phyloP scores from a whole-genome alignment of 2,329 filamentous ascomycete species.

The Coniochaeta ligniaria region DNA sequence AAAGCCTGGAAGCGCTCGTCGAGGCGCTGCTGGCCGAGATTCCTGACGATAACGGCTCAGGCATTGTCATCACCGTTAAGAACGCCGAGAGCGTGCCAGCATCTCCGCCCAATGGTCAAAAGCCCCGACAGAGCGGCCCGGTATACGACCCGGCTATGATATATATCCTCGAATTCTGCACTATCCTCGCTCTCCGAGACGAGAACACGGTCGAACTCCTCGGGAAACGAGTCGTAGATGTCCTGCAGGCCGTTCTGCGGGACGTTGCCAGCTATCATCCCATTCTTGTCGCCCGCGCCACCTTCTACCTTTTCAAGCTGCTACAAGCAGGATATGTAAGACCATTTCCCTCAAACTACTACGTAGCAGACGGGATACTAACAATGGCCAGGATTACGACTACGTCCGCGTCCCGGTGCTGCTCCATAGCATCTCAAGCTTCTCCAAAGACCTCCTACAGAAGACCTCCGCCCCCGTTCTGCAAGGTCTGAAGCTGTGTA shows the following conservation, averaged over 20 bases:
- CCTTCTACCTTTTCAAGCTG: conserved; percentile 80
- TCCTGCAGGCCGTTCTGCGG: conserved; percentile 73
- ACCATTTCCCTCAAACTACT: conserved; percentile 9
- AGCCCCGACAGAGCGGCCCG: conserved; percentile 43
- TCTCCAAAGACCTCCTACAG: conserved; percentile 69
- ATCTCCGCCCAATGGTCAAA: conserved; percentile 52
- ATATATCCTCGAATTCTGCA: conserved; percentile 88
- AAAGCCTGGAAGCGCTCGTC: conserved; percentile 43
- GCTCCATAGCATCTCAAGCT: conserved; percentile 83
- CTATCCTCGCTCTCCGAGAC: conserved; percentile 71
- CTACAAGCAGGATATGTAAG: conserved; percentile 80
- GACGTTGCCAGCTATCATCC: conserved; percentile 74
- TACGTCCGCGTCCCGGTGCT: conserved; percentile 89
- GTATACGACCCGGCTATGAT: conserved; percentile 80
- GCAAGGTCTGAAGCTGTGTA: conserved; percentile 72
- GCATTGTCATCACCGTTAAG: conserved; percentile 82
- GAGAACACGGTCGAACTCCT: conserved; percentile 63
- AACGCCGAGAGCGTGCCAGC: conserved; percentile 62
- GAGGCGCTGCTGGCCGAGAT: conserved; percentile 71
- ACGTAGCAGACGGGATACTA: conserved; percentile 11
- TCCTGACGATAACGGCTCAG: conserved; percentile 72
- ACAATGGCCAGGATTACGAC: conserved; percentile 61
- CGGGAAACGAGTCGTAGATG: conserved; percentile 73
- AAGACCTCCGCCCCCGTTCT: conserved; percentile 71
- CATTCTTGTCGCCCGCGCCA: conserved; percentile 73